Evolutionary conservation across 2,329 filamentous ascomycete species (phyloP).

Genomic region (Myriosclerotinia curreyana): DNA sequence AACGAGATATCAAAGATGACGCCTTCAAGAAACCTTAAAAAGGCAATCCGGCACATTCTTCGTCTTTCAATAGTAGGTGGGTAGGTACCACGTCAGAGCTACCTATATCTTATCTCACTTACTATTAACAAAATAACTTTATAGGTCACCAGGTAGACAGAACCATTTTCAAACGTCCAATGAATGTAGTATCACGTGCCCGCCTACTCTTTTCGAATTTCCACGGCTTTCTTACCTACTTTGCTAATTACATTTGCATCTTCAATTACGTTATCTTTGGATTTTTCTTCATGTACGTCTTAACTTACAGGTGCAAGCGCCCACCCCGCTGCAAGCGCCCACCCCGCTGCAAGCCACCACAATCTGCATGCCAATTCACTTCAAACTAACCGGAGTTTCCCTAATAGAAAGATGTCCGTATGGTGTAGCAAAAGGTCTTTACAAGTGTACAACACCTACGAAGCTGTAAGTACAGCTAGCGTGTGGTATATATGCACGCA

Average conservation of each 20-base stretch:
- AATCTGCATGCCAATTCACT: not conserved
- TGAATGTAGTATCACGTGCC: not conserved
- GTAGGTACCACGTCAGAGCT: conserved; percentile 12
- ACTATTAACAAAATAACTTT: not conserved
- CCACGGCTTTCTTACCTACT: not conserved
- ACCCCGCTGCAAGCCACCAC: conserved; percentile 3
- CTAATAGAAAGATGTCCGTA: not conserved
- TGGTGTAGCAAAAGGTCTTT: not conserved
- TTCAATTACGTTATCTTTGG: not conserved
- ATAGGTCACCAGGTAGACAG: not conserved
- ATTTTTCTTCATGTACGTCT: not conserved
- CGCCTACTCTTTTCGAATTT: not conserved
- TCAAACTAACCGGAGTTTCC: conserved; percentile 14
- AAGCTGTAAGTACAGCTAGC: not conserved
- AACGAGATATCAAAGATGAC: conserved; percentile 1
- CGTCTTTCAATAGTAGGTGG: not conserved
- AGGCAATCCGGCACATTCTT: not conserved
- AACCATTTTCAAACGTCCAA: not conserved
- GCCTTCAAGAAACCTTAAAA: not conserved
- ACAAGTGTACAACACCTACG: not conserved
- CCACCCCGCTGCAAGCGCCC: not conserved
- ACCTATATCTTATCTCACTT: not conserved
- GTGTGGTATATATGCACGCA: conserved; percentile 6
- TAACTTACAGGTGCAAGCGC: not conserved
- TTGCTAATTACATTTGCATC: not conserved